Evolutionary conservation across 164 flowering plant species (phyloP).

Genomic region (Tetracentron sinense): DNA sequence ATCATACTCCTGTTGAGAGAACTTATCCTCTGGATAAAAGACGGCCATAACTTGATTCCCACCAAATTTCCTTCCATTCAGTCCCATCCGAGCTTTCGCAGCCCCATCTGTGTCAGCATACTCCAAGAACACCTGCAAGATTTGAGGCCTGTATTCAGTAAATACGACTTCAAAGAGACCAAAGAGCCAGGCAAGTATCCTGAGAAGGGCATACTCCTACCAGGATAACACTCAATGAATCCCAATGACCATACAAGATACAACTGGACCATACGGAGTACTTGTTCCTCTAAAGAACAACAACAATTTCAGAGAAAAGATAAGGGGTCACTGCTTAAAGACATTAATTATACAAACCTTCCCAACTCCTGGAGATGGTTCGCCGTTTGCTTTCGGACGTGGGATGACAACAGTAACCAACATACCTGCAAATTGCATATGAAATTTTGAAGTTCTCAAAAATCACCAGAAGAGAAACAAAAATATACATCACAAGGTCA

Average conservation of each 20-base stretch:
- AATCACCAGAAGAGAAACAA: background rate
- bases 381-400: constrained; percentile 75
- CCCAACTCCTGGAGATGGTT: constrained; percentile 76
- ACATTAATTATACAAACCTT: constrained; percentile 58
- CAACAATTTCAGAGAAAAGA: no score
- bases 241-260: no score
- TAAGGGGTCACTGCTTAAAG: no score
- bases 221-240: no score
- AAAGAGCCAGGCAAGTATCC: no score
- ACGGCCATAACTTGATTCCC: constrained; percentile 76
- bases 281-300: no score
- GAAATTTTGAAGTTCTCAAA: constrained; percentile 6
- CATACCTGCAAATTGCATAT: constrained; percentile 53
- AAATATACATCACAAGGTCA: constrained; percentile 26
- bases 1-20: constrained; percentile 64
- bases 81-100: constrained; percentile 60
- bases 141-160: background rate
- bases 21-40: constrained; percentile 73
- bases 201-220: no score
- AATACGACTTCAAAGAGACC: background rate
- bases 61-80: constrained; percentile 89
- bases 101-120: constrained; percentile 68
- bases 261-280: no score
- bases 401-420: constrained; percentile 81
- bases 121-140: constrained; percentile 81